Evolutionary conservation across 306 rosid genomes (phyloP), one percentile per base, ranked within the genome.

Genomic region (Trifolium repens): DNA sequence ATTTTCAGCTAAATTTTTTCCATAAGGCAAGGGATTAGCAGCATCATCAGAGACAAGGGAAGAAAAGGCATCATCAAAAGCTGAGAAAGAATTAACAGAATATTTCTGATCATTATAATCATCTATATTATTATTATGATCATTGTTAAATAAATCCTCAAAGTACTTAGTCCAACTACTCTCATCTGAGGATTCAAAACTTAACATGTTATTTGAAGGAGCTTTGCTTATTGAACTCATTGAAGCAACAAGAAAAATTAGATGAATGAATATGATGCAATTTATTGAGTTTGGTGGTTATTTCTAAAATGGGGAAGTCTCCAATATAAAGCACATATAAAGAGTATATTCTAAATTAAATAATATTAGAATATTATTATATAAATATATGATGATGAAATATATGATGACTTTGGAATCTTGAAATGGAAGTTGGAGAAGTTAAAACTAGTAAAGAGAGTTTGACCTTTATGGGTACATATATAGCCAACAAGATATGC

Each of bases 141-240:
- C 17, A 43, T 64, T 73, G 58, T 70, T 49, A 58, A 79, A 46
- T 84, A 88, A 90, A 79, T 94, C 96, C 57, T 89, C 91, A 44
- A 94, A 85, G 84, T 94, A 94, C 67, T 37, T 47, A 13, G 97
- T 91, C 98, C 97, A 94, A 32, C 94, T 88, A 69, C 97, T 94
- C 83, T 94, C 98, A 66, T 90, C 93, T 22, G 80, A 47, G 57
- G 82, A 77, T 30, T 78, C 85, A 59, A 70, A 74, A 67, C 34
- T 67, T 64, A 57, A 57, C 37, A 47, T 53, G 64, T 71, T 52
- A 22, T 84, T 71, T 17, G 78, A 55, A n/a, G 59, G 46, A 79
- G 84, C 49, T 80, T 60, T 74, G 73, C 66, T 78, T 46, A 43
- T 66, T 32, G 88, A 83, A 82, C 79, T 78, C 82, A 32, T 32